Percentiles rank a stretch among this genome's conserved stretches.
Conservation (phyloP, 352 stramenopile genomes). For the Phytopythium mirpurense region DNA sequence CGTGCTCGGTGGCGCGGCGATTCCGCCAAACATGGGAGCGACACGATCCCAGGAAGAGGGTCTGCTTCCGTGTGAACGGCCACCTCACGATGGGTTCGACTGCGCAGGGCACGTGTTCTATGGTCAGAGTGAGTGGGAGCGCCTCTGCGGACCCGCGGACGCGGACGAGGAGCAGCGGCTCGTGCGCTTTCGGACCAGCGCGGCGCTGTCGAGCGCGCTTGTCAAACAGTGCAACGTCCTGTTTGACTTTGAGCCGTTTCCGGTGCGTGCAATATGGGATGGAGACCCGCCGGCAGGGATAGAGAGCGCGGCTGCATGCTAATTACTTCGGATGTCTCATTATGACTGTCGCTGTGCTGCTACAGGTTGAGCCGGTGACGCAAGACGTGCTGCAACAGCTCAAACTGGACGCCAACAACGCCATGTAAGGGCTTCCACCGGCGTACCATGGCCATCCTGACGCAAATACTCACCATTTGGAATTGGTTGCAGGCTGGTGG, state of each 20-base stretch:
- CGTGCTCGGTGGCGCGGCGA: background rate
- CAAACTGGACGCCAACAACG: constrained; percentile 39
- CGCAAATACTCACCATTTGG: background rate
- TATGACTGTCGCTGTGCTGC: background rate
- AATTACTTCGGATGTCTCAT: background rate
- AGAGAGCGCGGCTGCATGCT: background rate
- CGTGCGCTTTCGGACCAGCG: constrained; percentile 65
- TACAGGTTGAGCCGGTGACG: constrained; percentile 47
- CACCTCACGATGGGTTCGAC: background rate
- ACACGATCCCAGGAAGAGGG: background rate
- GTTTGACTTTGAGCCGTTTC: constrained; percentile 73
- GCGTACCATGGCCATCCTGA: background rate
- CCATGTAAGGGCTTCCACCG: constrained; percentile 20
- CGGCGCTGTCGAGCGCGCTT: constrained; percentile 56
- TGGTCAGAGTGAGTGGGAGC: constrained; percentile 69
- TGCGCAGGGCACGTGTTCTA: constrained; percentile 48
- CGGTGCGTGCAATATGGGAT: constrained; percentile 17
- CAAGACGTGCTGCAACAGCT: constrained; percentile 50
- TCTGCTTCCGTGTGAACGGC: background rate
- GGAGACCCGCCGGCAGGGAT: no score
- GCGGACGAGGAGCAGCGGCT: constrained; percentile 60
- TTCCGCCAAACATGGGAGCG: background rate
- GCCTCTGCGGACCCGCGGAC: constrained; percentile 39
- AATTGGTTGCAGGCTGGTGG: constrained; percentile 37
- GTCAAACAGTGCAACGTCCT: constrained; percentile 71